phyloP scores from a whole-genome alignment of 176 grass and related monocot species.

The Hyparrhenia diplandra region DNA sequence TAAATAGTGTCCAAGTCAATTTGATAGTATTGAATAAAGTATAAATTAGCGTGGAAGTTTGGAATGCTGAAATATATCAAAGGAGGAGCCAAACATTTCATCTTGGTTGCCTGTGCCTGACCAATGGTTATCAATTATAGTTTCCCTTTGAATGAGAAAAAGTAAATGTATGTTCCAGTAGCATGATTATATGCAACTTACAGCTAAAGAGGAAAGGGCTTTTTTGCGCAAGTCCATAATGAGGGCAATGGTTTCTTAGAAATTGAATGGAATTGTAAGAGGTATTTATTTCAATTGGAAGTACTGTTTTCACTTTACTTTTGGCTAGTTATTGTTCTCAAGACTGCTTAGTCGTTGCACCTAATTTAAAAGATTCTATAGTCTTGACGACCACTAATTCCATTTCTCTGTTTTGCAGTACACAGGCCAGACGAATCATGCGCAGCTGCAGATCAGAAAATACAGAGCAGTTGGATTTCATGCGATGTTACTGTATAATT shows the following conservation, averaged over 20 bases:
- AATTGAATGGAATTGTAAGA: too few relatives aligned
- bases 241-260: too few relatives aligned
- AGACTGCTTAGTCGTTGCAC: background rate
- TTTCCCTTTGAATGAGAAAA: too few relatives aligned
- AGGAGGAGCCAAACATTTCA: too few relatives aligned
- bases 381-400: background rate
- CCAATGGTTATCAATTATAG: too few relatives aligned
- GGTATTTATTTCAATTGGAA: too few relatives aligned
- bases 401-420: background rate
- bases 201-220: background rate
- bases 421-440: background rate
- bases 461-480: background rate
- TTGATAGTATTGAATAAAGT: too few relatives aligned
- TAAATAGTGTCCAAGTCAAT: too few relatives aligned
- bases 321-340: background rate
- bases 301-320: background rate
- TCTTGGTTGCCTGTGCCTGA: too few relatives aligned
- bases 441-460: background rate
- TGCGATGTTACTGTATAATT: background rate
- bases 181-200: background rate
- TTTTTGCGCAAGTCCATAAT: too few relatives aligned
- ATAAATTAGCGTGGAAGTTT: too few relatives aligned
- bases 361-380: background rate
- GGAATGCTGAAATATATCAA: too few relatives aligned
- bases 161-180: background rate